These are phyloP conservation scores for Fusarium sp. DNA, from an alignment of 2,329 filamentous ascomycete species.

Conservation along the genomic window DNA sequence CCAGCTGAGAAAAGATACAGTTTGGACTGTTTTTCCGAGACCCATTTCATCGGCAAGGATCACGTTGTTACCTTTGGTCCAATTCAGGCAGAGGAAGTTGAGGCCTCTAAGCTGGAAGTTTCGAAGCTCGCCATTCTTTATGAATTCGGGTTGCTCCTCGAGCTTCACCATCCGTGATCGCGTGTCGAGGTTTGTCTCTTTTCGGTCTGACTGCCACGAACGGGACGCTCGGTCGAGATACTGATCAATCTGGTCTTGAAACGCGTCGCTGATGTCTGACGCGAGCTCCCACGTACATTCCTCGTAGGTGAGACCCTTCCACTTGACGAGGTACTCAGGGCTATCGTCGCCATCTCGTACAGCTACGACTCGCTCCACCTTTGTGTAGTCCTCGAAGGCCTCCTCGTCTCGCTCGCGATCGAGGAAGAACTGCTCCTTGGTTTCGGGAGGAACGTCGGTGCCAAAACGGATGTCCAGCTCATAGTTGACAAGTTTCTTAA, in stretches of 20 bases:
- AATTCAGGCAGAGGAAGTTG: conserved; percentile 96
- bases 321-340: conserved; percentile 94
- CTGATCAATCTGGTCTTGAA: conserved; percentile 91
- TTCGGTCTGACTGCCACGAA: conserved; percentile 82
- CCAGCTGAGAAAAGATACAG: conserved; percentile 97
- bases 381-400: conserved; percentile 87
- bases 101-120: conserved; percentile 94
- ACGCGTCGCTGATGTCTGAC: conserved; percentile 79
- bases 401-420: conserved; percentile 93
- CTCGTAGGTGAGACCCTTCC: conserved; percentile 94
- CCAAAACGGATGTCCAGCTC: conserved; percentile 84
- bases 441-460: conserved; percentile 83
- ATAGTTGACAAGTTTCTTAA: conserved; percentile 82
- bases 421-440: conserved; percentile 94
- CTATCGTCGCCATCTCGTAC: conserved; percentile 83
- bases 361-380: conserved; percentile 93
- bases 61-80: conserved; percentile 93
- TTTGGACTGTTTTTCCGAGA: conserved; percentile 97
- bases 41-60: conserved; percentile 99
- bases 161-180: conserved; percentile 80
- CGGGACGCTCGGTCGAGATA: conserved; percentile 87
- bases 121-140: conserved; percentile 85
- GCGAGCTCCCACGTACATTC: conserved; percentile 93
- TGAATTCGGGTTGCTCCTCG: conserved; percentile 86
- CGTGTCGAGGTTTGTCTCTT: conserved; percentile 80